These are phyloP conservation scores for Fusarium sp. DNA, from an alignment of 2,329 filamentous ascomycete species.

Conservation along the genomic window DNA sequence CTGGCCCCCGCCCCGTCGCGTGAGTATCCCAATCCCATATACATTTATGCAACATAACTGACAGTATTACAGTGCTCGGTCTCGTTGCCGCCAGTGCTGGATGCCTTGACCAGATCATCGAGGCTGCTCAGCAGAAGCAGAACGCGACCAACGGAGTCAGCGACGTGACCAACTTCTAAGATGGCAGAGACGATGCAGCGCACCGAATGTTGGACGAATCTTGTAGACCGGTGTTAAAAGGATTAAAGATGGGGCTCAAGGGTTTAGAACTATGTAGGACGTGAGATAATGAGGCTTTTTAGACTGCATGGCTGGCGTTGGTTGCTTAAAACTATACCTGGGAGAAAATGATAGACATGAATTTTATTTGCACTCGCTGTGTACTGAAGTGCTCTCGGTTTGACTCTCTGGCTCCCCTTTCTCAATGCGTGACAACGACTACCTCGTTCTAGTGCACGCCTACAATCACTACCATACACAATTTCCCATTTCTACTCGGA, in stretches of 20 bases:
- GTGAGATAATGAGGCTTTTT: conserved; percentile 37
- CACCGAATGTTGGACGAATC: not conserved
- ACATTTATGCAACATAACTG: not conserved
- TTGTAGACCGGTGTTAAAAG: conserved; percentile 5
- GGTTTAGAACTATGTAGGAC: conserved; percentile 37
- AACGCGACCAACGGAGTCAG: conserved; percentile 24
- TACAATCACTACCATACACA: too few relatives aligned
- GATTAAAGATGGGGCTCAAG: not conserved
- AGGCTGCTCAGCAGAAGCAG: conserved; percentile 33
- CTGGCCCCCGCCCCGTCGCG: conserved; percentile 76
- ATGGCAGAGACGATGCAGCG: not conserved
- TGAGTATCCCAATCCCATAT: not conserved
- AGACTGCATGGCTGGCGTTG: conserved; percentile 38
- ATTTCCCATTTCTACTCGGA: too few relatives aligned
- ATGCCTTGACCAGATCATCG: conserved; percentile 66
- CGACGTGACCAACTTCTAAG: conserved; percentile 32
- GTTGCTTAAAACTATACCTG: conserved; percentile 37
- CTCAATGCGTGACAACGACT: too few relatives aligned
- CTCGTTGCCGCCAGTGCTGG: conserved; percentile 70
- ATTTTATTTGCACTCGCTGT: conserved; percentile 11
- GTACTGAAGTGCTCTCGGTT: conserved; percentile 38
- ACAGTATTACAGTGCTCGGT: conserved; percentile 66
- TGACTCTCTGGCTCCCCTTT: conserved; percentile 2
- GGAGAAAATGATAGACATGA: conserved; percentile 37
- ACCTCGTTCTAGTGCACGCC: too few relatives aligned